Percentiles rank a stretch among this genome's conserved stretches.
Evolutionary conservation across 768 basidiomycete species (phyloP).

Genomic region (Lactarius trivialis): DNA sequence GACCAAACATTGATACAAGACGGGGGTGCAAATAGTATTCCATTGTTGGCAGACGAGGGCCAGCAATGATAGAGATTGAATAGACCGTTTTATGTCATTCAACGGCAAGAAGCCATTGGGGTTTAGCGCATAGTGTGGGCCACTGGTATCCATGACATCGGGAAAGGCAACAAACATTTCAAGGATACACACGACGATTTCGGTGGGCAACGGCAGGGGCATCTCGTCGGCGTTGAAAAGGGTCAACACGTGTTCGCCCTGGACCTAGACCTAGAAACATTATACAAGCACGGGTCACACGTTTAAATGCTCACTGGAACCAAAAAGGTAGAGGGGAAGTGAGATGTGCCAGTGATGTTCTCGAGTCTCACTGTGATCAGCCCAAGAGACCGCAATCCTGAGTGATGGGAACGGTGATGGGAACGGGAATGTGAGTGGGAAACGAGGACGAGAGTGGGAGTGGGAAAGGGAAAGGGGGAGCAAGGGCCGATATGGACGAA

Average conservation of each 20-base stretch:
- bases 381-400: not conserved
- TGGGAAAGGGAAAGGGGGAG: not conserved
- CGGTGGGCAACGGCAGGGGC: conserved; percentile 9
- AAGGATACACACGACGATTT: conserved; percentile 5
- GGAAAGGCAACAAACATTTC: conserved; percentile 4
- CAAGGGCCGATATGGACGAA: not conserved
- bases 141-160: not conserved
- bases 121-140: not conserved
- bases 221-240: not conserved
- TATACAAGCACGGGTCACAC: not conserved
- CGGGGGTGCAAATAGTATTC: conserved; percentile 10
- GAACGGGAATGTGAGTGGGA: not conserved
- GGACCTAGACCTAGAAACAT: not conserved
- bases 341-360: not conserved
- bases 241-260: conserved; percentile 7
- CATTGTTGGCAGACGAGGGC: conserved; percentile 17
- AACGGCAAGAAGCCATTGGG: not conserved
- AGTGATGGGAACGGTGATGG: not conserved
- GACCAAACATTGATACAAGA: conserved; percentile 11
- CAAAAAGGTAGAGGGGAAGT: not conserved
- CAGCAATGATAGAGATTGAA: not conserved
- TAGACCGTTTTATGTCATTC: conserved; percentile 5
- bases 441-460: too few relatives aligned
- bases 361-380: not conserved
- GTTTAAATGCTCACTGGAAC: not conserved